phyloP scores from a whole-genome alignment of 805 yeast genomes.

The Candida hispaniensis region DNA sequence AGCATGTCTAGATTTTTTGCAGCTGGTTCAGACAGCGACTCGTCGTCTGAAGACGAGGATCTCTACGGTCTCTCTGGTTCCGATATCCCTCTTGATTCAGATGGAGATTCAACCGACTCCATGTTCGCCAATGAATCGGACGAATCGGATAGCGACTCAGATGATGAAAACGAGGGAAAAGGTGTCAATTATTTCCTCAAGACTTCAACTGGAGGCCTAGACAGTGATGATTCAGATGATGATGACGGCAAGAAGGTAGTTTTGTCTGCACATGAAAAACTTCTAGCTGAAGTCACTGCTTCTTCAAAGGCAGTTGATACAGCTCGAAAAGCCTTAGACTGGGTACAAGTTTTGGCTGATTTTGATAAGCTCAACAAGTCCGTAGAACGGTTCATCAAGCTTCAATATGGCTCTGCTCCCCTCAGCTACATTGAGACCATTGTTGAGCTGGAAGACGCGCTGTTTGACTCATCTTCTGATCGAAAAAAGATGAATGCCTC shows the following conservation, averaged over 20 bases:
- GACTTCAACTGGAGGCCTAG: slow-evolving; percentile 32
- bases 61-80: slow-evolving; percentile 34
- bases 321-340: slow-evolving; percentile 60
- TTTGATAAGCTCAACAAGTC: slow-evolving; percentile 68
- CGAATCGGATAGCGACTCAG: slow-evolving; percentile 27
- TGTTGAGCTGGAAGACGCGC: slow-evolving; percentile 60
- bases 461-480: slow-evolving; percentile 41
- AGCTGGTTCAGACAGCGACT: slow-evolving; percentile 41
- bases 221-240: slow-evolving; percentile 45
- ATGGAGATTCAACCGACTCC: slow-evolving; percentile 36
- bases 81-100: slow-evolving; percentile 25
- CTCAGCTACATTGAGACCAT: slow-evolving; percentile 55
- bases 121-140: slow-evolving; percentile 33
- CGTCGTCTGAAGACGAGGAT: slow-evolving; percentile 53
- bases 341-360: slow-evolving; percentile 61
- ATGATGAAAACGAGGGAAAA: slow-evolving; percentile 29
- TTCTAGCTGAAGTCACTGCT: slow-evolving; percentile 72
- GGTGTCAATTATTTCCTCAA: slow-evolving; percentile 29
- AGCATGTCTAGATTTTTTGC: slow-evolving; percentile 85
- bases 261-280: slow-evolving; percentile 86
- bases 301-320: slow-evolving; percentile 57
- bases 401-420: slow-evolving; percentile 58
- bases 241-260: slow-evolving; percentile 76
- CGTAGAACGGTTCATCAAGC: slow-evolving; percentile 62
- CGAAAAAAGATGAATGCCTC: slow-evolving; percentile 66